Conservation (phyloP, 805 yeast genomes). For the Pichia paraexigua region DNA sequence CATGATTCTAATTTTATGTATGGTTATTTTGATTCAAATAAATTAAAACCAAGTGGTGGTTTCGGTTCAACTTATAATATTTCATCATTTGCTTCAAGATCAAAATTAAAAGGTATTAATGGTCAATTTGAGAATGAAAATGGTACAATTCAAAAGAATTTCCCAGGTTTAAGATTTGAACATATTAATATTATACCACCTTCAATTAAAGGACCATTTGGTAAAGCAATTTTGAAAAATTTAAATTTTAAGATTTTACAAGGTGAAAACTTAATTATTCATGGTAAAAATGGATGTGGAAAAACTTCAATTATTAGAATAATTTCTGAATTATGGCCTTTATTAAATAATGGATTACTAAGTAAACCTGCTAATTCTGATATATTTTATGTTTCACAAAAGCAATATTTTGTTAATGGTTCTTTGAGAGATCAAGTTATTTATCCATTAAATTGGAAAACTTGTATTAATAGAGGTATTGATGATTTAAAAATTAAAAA, state of each 20-base stretch:
- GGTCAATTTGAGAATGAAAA: constrained; percentile 4
- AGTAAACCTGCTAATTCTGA: constrained; percentile 69
- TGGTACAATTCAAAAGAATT: constrained; percentile 76
- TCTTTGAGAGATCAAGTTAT: constrained; percentile 86
- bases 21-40: constrained; percentile 27
- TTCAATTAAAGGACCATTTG: constrained; percentile 46
- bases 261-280: constrained; percentile 64
- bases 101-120: constrained; percentile 14
- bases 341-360: constrained; percentile 63
- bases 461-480: constrained; percentile 64
- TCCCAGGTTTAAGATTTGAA: constrained; percentile 75
- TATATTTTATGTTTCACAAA: constrained; percentile 75
- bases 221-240: constrained; percentile 52
- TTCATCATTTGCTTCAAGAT: constrained; percentile 26
- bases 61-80: constrained; percentile 26
- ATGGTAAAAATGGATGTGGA: constrained; percentile 88
- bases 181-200: constrained; percentile 80
- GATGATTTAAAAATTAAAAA: constrained; percentile 63
- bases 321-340: constrained; percentile 87
- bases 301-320: constrained; percentile 80
- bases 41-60: constrained; percentile 17
- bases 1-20: constrained; percentile 55
- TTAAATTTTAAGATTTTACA: constrained; percentile 53
- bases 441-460: constrained; percentile 73
- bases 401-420: constrained; percentile 73